These are phyloP conservation scores for Xylaria sp. DNA, from an alignment of 2,329 filamentous ascomycete species.

Conservation along the genomic window DNA sequence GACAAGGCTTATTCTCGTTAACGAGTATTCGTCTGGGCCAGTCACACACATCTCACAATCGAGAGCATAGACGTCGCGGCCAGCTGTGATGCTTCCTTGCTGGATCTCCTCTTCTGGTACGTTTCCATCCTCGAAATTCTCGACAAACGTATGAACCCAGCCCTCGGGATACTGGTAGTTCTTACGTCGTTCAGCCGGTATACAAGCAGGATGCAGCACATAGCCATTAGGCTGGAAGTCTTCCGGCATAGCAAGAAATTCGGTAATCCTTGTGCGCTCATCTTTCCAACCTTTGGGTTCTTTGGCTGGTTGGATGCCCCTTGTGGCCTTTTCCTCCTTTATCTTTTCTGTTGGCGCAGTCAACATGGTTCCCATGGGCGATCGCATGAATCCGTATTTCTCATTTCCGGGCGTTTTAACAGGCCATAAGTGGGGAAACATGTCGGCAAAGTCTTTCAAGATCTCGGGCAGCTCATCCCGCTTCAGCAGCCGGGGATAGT, in stretches of 20 bases:
- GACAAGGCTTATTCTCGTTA: constrained; percentile 89
- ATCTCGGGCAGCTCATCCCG: constrained; percentile 62
- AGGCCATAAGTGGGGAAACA: constrained; percentile 91
- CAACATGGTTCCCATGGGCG: constrained; percentile 86
- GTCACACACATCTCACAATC: constrained; percentile 99
- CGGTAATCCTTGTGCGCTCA: constrained; percentile 81
- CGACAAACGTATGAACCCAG: constrained; percentile 84
- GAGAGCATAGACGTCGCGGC: constrained; percentile 80
- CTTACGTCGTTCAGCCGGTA: constrained; percentile 67
- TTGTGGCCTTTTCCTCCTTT: constrained; percentile 70
- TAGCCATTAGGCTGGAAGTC: constrained; percentile 88
- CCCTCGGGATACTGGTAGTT: constrained; percentile 69
- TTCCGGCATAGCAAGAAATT: constrained; percentile 76
- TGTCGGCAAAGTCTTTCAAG: constrained; percentile 75
- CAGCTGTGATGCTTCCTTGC: constrained; percentile 83
- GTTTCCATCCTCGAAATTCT: constrained; percentile 71
- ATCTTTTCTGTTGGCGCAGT: constrained; percentile 76
- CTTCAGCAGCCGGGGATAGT: constrained; percentile 65
- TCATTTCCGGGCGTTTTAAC: constrained; percentile 88
- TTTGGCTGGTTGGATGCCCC: constrained; percentile 69
- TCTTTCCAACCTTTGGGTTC: constrained; percentile 76
- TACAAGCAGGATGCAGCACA: constrained; percentile 80
- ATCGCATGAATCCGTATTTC: constrained; percentile 82
- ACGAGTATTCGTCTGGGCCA: constrained; percentile 78
- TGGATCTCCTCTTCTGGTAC: constrained; percentile 77